A percentile compares a stretch with the other conserved stretches of the same genome.
These are phyloP conservation scores for Wickerhamiella azymoides DNA, from an alignment of 805 yeast genomes.

Conservation along the genomic window DNA sequence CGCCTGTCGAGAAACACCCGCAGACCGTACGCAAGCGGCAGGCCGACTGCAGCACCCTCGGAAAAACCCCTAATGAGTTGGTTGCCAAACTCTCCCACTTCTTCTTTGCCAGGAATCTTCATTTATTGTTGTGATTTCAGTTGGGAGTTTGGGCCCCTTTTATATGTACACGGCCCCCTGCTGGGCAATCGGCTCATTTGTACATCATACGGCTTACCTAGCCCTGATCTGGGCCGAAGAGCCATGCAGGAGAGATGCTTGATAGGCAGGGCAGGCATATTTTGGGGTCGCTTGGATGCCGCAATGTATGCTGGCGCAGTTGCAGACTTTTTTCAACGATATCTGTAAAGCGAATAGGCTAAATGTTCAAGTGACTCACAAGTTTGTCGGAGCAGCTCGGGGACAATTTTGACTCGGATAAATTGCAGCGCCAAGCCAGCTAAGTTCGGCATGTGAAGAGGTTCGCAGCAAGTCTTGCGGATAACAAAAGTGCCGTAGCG, in stretches of 20 bases:
- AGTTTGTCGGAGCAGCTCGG: no score
- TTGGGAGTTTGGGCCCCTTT: background rate
- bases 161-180: background rate
- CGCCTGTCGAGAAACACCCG: constrained; percentile 34
- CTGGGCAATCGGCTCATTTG: background rate
- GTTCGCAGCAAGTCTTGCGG: no score
- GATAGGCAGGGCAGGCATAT: background rate
- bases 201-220: background rate
- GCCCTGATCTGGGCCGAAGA: background rate
- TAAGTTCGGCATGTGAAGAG: no score
- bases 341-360: background rate
- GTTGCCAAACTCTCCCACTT: constrained; percentile 48
- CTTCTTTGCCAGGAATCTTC: constrained; percentile 21
- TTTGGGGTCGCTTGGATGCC: no score
- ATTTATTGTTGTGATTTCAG: background rate
- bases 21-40: constrained; percentile 40
- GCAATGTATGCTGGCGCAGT: no score
- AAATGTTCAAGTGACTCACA: background rate
- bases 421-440: no score
- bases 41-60: constrained; percentile 45
- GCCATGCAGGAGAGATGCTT: background rate
- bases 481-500: no score
- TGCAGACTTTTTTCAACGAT: background rate
- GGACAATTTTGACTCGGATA: no score
- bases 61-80: constrained; percentile 48